Percentiles rank a stretch among this genome's conserved stretches.
Evolutionary conservation across 768 basidiomycete genomes (phyloP).

Genomic region (Leccinum variicolor): DNA sequence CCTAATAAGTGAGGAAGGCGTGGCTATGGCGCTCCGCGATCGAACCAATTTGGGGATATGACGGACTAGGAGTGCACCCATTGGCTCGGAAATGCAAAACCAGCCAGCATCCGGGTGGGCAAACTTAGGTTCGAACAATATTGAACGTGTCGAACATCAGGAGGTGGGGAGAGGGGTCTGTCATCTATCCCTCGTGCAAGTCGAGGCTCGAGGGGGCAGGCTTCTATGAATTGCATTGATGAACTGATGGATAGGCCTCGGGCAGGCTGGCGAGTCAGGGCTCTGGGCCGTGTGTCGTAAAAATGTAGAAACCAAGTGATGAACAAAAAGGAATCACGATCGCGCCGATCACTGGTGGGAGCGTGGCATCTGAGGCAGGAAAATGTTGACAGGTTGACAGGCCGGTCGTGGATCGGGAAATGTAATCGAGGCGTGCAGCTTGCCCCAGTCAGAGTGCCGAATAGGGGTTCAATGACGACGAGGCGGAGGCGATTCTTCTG

Average conservation of each 20-base stretch:
- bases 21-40: neutral
- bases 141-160: neutral
- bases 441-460: neutral
- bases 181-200: neutral
- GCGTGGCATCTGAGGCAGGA: neutral
- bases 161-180: neutral
- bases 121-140: constrained; percentile 10
- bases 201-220: neutral
- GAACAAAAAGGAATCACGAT: neutral
- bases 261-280: constrained; percentile 6
- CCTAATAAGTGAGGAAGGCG: neutral
- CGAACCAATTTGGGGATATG: neutral
- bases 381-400: neutral
- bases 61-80: neutral
- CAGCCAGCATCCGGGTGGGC: neutral
- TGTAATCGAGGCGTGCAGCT: neutral
- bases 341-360: neutral
- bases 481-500: neutral
- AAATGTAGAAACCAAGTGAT: constrained; percentile 2
- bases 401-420: neutral
- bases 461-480: neutral
- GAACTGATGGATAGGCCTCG: neutral
- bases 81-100: neutral
- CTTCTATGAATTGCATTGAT: constrained; percentile 8
- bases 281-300: constrained; percentile 3